Base-by-base conservation (phyloP, 1,284 basidiomycete genomes). In the Inonotus obliquus region DNA sequence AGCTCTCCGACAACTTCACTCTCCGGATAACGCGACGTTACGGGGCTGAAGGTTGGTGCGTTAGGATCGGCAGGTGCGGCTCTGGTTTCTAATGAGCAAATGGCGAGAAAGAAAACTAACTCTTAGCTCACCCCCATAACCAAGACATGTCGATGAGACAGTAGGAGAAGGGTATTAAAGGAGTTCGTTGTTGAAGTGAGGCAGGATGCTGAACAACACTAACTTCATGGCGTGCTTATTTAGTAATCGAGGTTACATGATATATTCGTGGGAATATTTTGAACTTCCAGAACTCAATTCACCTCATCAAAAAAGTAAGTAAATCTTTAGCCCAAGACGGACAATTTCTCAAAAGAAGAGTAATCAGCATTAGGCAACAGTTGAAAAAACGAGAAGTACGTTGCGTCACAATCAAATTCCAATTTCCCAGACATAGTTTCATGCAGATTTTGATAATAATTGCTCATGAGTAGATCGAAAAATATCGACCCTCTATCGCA, bases 21-120 rank as follows among this genome's bases (percentile, higher is more conserved):
- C 56, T 81, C 75, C 59, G 67, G 59, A 62, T 78, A 77, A 45
- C 75, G 76, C 19, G 80, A 79, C 1, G 90, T 86, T 64, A 92
- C 87, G 5, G 93, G 87, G 70, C 87, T 85, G 70, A 96, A 87
- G 69, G 90, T 96, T 59, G 84, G 86, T 3, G 87, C 86, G 57
- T 77, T 80, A 35, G 85, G 80, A 69, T 89, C 85, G 65, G 75
- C 77, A 55, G 84, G 77, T 48, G 81, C 71, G 23, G 81, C 81
- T 66, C 83, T 85, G 72, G 52, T 62, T 37, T 62, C 57, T 57
- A 65, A 63, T 58, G 44, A 64, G 68, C 51, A 59, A 55, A 41
- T 10, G 25, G 19, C 17, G 35, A 23, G 14, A 51, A 45, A 41
- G 10, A 32, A 59, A 41, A 39, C 27, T 37, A 41, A 39, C 27